phyloP scores from a whole-genome alignment of 2,329 filamentous ascomycete genomes.

The Zasmidium citrigriseum region DNA sequence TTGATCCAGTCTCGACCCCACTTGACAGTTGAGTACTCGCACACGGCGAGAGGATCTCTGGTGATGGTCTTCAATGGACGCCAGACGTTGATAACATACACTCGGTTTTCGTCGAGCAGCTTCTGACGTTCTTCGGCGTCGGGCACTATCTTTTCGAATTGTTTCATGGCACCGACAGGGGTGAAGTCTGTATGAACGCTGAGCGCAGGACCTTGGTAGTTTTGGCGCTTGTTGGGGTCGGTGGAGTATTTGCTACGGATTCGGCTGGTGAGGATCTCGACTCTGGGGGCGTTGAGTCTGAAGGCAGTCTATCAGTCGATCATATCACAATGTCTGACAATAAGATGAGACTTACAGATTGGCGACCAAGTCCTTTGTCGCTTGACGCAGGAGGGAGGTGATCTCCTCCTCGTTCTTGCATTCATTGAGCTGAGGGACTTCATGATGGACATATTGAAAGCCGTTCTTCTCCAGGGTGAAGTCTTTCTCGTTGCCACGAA shows the following conservation, averaged over 20 bases:
- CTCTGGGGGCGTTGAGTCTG: constrained; percentile 5
- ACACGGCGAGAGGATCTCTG: constrained; percentile 13
- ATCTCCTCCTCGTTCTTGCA: constrained; percentile 24
- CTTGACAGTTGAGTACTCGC: constrained; percentile 1
- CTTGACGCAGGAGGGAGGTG: background rate
- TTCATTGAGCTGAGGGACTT: constrained; percentile 9
- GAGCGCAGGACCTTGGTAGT: constrained; percentile 1
- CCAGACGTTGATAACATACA: constrained; percentile 15
- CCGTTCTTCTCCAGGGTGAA: constrained; percentile 24
- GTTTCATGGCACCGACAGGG: background rate
- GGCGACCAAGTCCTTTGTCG: constrained; percentile 3
- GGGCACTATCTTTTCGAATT: background rate
- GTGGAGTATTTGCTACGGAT: background rate
- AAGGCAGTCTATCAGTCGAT: background rate
- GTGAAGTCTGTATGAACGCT: constrained; percentile 6
- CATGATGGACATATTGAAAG: constrained; percentile 26
- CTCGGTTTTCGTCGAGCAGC: background rate
- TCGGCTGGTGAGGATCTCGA: background rate
- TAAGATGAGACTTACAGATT: constrained; percentile 3
- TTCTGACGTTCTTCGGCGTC: background rate
- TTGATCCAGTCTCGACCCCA: background rate
- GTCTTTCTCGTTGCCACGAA: constrained; percentile 15
- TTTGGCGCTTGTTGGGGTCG: background rate
- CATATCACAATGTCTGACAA: background rate
- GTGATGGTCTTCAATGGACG: constrained; percentile 10